Percentiles rank a stretch among this genome's conserved stretches.
phyloP scores from a whole-genome alignment of 2,329 filamentous ascomycete species.

The Scedosporium dehoogii region DNA sequence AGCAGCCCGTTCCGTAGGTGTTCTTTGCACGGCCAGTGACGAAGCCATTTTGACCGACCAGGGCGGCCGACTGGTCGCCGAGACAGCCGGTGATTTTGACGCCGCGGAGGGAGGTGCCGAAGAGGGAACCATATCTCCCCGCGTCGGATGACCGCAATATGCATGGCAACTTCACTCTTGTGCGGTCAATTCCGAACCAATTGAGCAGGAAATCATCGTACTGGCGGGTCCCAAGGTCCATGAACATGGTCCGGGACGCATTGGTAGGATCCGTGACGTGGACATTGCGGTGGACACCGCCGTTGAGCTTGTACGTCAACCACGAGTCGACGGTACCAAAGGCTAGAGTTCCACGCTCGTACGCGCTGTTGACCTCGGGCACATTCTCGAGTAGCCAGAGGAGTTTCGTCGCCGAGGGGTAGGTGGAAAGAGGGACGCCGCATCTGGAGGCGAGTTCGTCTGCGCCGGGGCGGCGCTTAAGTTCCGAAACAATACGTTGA shows the following conservation, averaged over 20 bases:
- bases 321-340: slow-evolving; percentile 87
- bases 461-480: slow-evolving; percentile 58
- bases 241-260: slow-evolving; percentile 87
- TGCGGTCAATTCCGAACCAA: slow-evolving; percentile 64
- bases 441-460: slow-evolving; percentile 61
- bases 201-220: slow-evolving; percentile 69
- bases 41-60: slow-evolving; percentile 82
- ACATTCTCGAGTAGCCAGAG: slow-evolving; percentile 71
- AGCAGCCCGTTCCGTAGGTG: slow-evolving; percentile 84
- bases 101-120: slow-evolving; percentile 56
- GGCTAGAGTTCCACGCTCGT: slow-evolving; percentile 63
- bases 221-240: slow-evolving; percentile 71
- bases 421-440: slow-evolving; percentile 78
- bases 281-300: slow-evolving; percentile 51
- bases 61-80: slow-evolving; percentile 76
- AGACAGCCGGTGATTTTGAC: slow-evolving; percentile 70
- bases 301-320: slow-evolving; percentile 78
- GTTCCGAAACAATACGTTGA: slow-evolving; percentile 58
- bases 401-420: slow-evolving; percentile 79
- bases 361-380: slow-evolving; percentile 57
- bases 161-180: slow-evolving; percentile 66
- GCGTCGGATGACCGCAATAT: slow-evolving; percentile 74
- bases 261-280: slow-evolving; percentile 83
- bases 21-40: slow-evolving; percentile 76
- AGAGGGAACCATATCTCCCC: slow-evolving; percentile 60